Evolutionary conservation across 2,329 filamentous ascomycete species (phyloP).

Genomic region (Fusarium humuli): DNA sequence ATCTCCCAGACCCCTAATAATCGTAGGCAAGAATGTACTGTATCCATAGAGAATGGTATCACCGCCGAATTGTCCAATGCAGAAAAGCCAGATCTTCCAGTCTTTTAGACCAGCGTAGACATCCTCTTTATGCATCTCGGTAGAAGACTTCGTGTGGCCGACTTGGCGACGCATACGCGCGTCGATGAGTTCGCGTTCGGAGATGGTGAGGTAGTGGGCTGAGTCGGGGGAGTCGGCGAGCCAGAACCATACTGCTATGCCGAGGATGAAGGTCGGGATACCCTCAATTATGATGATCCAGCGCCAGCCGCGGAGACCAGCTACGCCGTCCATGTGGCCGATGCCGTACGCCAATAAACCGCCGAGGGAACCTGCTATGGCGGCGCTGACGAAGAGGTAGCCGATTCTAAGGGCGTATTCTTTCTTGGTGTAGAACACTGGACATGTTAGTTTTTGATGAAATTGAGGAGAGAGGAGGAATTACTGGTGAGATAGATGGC

Average conservation of each 20-base stretch:
- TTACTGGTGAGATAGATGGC: constrained; percentile 45
- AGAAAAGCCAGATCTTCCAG: constrained; percentile 71
- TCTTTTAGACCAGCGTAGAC: constrained; percentile 69
- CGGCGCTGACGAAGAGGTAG: constrained; percentile 44
- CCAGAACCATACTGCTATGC: constrained; percentile 46
- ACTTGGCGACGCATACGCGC: constrained; percentile 47
- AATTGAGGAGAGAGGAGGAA: accelerated
- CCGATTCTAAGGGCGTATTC: constrained; percentile 44
- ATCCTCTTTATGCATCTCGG: constrained; percentile 61
- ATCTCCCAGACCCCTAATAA: constrained; percentile 70
- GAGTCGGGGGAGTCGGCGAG: constrained; percentile 54
- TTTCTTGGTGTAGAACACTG: constrained; percentile 44
- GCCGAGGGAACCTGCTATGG: constrained; percentile 43
- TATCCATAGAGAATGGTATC: constrained; percentile 73
- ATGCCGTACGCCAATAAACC: constrained; percentile 48
- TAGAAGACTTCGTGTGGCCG: constrained; percentile 46
- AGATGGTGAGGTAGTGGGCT: constrained; percentile 66
- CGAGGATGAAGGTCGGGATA: constrained; percentile 51
- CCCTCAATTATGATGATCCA: constrained; percentile 71
- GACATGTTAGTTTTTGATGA: not conserved
- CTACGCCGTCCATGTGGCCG: constrained; percentile 50
- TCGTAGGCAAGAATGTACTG: constrained; percentile 74
- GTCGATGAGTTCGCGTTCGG: constrained; percentile 58
- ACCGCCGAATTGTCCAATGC: constrained; percentile 68
- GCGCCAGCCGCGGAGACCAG: constrained; percentile 53